These are phyloP conservation scores for Larix sibirica DNA, from an alignment of 83 land plant genomes.

Conservation along the genomic window DNA sequence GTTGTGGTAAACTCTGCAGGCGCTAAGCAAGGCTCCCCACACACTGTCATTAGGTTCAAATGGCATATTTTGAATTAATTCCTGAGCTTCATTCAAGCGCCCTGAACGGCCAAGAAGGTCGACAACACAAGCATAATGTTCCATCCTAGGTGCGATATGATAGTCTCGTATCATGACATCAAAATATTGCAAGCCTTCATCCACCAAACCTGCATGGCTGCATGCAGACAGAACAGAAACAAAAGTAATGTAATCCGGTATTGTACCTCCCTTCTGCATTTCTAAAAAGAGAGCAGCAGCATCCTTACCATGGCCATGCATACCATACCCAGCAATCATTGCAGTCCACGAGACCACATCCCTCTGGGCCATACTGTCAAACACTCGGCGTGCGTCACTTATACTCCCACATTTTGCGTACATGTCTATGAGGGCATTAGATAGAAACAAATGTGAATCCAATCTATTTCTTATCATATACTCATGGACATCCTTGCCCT, in stretches of 20 bases:
- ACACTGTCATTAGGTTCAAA: conserved; percentile 43
- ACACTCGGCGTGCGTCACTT: conserved; percentile 39
- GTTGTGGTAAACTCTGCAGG: conserved; percentile 42
- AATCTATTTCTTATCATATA: conserved; percentile 28
- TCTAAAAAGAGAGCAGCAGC: conserved; percentile 31
- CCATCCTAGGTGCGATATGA: conserved; percentile 34
- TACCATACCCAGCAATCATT: conserved; percentile 52
- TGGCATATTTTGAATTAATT: conserved; percentile 39
- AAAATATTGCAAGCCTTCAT: conserved; percentile 39
- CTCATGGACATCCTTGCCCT: conserved; percentile 41
- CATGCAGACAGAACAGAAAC: conserved; percentile 55
- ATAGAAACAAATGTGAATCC: conserved; percentile 33
- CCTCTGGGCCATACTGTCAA: conserved; percentile 33
- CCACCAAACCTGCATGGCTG: conserved; percentile 47
- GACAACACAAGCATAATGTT: conserved; percentile 49
- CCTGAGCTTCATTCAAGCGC: conserved; percentile 31
- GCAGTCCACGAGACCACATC: conserved; percentile 62
- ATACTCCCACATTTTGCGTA: conserved; percentile 56
- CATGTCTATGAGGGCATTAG: conserved; percentile 51
- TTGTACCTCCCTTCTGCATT: conserved; percentile 28
- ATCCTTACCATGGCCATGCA: conserved; percentile 34
- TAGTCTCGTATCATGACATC: conserved; percentile 31
- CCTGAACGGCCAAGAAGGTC: conserved; percentile 50
- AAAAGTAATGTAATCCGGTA: conserved; percentile 47
- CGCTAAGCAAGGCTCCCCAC: conserved; percentile 52